Conservation (phyloP, 2,329 filamentous ascomycete species). For the Rachicladosporium sp. region DNA sequence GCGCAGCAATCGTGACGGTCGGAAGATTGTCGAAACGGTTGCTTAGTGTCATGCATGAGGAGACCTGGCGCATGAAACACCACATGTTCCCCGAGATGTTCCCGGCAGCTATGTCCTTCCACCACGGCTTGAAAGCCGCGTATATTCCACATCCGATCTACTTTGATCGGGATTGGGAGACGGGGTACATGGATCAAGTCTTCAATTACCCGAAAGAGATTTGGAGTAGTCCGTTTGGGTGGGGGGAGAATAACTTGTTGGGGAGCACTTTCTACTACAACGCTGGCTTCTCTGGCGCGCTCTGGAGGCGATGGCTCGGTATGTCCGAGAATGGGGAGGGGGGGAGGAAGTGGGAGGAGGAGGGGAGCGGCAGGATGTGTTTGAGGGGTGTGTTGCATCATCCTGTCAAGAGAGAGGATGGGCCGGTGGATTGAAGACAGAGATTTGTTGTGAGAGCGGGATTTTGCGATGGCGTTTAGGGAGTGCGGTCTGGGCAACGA, state of each 20-base stretch:
- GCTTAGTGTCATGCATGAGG: constrained; percentile 64
- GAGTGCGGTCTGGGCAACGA: too few species aligned
- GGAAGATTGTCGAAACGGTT: constrained; percentile 60
- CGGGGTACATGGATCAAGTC: constrained; percentile 33
- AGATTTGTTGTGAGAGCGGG: background rate
- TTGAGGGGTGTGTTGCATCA: constrained; percentile 34
- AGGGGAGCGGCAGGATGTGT: constrained; percentile 34
- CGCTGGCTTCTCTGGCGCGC: constrained; percentile 33
- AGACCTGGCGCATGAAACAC: constrained; percentile 61
- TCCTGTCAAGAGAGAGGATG: constrained; percentile 35
- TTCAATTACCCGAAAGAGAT: constrained; percentile 37
- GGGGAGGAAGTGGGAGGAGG: constrained; percentile 22
- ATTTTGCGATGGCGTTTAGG: too few species aligned
- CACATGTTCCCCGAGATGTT: constrained; percentile 69
- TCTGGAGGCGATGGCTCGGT: constrained; percentile 39
- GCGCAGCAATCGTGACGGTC: constrained; percentile 67
- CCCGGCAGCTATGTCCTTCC: constrained; percentile 57
- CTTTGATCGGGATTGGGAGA: constrained; percentile 61
- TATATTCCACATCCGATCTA: constrained; percentile 69
- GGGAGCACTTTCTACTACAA: constrained; percentile 42
- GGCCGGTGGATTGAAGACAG: background rate
- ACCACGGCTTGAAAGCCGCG: constrained; percentile 68
- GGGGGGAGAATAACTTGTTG: constrained; percentile 40
- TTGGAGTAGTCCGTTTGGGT: constrained; percentile 36
- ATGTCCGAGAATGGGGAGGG: constrained; percentile 32